Evolutionary conservation across 495 filamentous ascomycete genomes (phyloP).

Genomic region (Penicillium roqueforti): DNA sequence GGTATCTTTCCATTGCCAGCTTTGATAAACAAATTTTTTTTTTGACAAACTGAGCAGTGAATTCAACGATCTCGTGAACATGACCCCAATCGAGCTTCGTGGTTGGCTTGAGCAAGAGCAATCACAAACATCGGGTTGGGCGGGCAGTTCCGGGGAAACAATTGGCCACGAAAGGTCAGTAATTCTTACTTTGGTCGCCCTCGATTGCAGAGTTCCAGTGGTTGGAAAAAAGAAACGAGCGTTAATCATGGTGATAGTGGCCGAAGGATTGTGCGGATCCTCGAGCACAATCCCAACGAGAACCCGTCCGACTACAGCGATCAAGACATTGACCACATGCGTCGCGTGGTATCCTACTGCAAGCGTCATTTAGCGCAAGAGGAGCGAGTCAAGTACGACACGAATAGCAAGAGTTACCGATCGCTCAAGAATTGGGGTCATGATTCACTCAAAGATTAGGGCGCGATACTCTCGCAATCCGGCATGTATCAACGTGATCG

Average conservation of each 20-base stretch:
- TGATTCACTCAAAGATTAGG: constrained; percentile 1
- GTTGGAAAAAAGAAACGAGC: neutral
- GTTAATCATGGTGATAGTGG: neutral
- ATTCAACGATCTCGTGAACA: constrained; percentile 3
- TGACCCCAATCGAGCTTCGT: neutral
- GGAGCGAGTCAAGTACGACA: neutral
- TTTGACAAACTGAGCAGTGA: neutral
- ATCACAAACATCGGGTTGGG: neutral
- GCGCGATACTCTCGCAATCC: neutral
- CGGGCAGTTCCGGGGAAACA: neutral
- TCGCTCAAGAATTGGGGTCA: constrained; percentile 2
- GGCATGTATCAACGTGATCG: neutral
- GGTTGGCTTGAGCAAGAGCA: constrained; percentile 1
- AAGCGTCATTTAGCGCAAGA: constrained; percentile 1
- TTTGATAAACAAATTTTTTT: neutral
- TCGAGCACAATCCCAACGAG: neutral
- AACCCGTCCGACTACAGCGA: neutral
- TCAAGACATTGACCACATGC: constrained; percentile 5
- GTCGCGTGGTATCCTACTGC: constrained; percentile 5
- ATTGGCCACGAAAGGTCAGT: constrained; percentile 3
- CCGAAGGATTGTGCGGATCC: neutral
- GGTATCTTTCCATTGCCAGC: neutral
- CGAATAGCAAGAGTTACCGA: neutral
- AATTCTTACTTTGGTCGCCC: neutral
- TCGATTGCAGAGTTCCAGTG: neutral